Evolutionary conservation across 306 rosid genomes (phyloP).

Genomic region (Delonix regia): DNA sequence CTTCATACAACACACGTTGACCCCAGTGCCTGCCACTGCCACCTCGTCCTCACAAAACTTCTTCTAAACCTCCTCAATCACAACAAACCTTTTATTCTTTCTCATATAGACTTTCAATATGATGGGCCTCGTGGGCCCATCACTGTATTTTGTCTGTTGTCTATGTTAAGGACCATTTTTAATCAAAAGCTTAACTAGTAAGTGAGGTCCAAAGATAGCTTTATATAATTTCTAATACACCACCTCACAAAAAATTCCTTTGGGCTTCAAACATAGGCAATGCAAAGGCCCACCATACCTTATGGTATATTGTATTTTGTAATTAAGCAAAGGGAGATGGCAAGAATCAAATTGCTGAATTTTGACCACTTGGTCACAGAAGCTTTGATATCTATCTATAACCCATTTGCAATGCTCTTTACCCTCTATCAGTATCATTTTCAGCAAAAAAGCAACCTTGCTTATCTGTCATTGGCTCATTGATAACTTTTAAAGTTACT

Average conservation of each 20-base stretch:
- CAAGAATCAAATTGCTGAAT: not conserved
- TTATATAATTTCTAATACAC: not conserved
- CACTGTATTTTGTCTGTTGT: not conserved
- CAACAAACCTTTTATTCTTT: too few species aligned
- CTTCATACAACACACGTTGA: too few species aligned
- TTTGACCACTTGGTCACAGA: not conserved
- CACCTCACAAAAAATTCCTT: not conserved
- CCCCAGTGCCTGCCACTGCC: too few species aligned
- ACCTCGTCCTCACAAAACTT: too few species aligned
- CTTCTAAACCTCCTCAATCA: too few species aligned
- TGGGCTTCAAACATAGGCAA: not conserved
- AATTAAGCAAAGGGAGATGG: not conserved
- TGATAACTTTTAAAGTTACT: not conserved
- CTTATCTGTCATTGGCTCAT: not conserved
- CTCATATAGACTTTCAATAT: too few species aligned
- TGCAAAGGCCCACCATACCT: not conserved
- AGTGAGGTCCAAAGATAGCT: not conserved
- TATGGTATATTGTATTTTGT: not conserved
- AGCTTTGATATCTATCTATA: not conserved
- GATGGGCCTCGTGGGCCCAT: too few species aligned
- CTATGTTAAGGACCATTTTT: not conserved
- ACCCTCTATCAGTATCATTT: not conserved
- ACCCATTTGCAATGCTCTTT: not conserved
- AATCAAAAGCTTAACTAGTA: not conserved
- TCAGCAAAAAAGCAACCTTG: not conserved